Conservation (phyloP, 306 rosid species). For the Begonia fuchsioides region DNA sequence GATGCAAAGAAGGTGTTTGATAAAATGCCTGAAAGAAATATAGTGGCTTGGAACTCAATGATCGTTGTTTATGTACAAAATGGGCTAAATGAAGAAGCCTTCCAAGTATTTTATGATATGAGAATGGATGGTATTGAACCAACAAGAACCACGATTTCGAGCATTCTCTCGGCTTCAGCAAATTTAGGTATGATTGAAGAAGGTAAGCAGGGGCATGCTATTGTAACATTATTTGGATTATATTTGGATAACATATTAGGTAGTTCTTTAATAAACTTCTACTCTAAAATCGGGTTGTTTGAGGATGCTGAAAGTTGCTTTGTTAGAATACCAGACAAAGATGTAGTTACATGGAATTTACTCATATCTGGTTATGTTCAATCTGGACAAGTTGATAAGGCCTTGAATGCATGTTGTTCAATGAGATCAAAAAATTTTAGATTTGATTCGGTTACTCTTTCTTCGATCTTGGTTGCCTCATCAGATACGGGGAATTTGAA, state of each 20-base stretch:
- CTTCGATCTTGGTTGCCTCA: slow-evolving; percentile 49
- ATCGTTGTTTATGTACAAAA: slow-evolving; percentile 39
- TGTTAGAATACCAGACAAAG: slow-evolving; percentile 30
- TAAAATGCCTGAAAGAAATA: slow-evolving; percentile 34
- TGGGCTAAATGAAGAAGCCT: slow-evolving; percentile 48
- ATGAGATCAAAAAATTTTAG: slow-evolving; percentile 44
- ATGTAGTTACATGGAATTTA: slow-evolving; percentile 73
- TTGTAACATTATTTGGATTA: slow-evolving; percentile 40
- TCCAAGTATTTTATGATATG: slow-evolving; percentile 37
- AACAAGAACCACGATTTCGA: slow-evolving; percentile 46
- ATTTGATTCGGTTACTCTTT: slow-evolving; percentile 59
- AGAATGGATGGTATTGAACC: slow-evolving; percentile 36
- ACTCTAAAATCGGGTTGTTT: slow-evolving; percentile 60
- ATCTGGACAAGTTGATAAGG: slow-evolving; percentile 40
- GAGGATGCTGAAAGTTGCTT: slow-evolving; percentile 54
- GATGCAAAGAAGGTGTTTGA: slow-evolving; percentile 63
- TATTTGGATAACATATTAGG: slow-evolving; percentile 46
- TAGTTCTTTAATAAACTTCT: slow-evolving; percentile 60
- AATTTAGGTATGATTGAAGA: slow-evolving; percentile 34
- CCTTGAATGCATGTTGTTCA: slow-evolving; percentile 27
- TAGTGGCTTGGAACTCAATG: slow-evolving; percentile 73
- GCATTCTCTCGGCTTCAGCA: slow-evolving; percentile 55
- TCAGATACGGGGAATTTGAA: slow-evolving; percentile 34
- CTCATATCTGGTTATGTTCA: slow-evolving; percentile 51
- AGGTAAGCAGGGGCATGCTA: slow-evolving; percentile 69